phyloP scores from a whole-genome alignment of 2,329 filamentous ascomycete species.

The Ceratocystis diversiconidia region DNA sequence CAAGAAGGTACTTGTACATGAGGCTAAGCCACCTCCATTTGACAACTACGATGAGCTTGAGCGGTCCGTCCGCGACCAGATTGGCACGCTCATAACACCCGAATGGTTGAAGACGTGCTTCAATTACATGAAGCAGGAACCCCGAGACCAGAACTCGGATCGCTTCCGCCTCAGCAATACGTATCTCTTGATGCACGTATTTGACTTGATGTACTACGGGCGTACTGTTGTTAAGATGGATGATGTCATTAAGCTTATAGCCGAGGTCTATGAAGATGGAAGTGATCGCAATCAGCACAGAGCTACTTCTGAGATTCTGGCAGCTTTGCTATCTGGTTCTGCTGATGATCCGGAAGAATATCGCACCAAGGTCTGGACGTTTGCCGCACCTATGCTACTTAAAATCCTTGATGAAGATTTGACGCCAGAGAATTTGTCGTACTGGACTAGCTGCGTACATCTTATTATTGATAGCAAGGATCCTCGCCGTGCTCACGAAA shows the following conservation, averaged over 20 bases:
- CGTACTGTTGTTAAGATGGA: slow-evolving; percentile 66
- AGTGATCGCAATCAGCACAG: slow-evolving; percentile 96
- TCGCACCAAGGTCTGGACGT: slow-evolving; percentile 69
- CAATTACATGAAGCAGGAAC: slow-evolving; percentile 89
- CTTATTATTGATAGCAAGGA: slow-evolving; percentile 80
- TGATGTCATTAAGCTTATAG: slow-evolving; percentile 70
- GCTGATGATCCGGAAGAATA: slow-evolving; percentile 62
- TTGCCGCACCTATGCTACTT: slow-evolving; percentile 76
- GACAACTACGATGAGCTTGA: slow-evolving; percentile 69
- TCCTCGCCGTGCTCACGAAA: slow-evolving; percentile 71
- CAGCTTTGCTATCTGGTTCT: slow-evolving; percentile 67
- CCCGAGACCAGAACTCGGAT: slow-evolving; percentile 65
- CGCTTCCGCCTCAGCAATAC: slow-evolving; percentile 82
- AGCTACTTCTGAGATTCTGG: slow-evolving; percentile 85
- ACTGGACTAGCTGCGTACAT: slow-evolving; percentile 91
- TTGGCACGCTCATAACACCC: slow-evolving; percentile 64
- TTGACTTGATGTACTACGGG: slow-evolving; percentile 75
- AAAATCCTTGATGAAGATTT: slow-evolving; percentile 79
- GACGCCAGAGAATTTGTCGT: slow-evolving; percentile 84
- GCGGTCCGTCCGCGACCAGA: slow-evolving; percentile 55
- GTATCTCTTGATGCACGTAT: slow-evolving; percentile 74
- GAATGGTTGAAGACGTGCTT: slow-evolving; percentile 84
- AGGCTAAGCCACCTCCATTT: slow-evolving; percentile 54
- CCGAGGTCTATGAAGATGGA: slow-evolving; percentile 73
- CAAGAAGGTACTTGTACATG: slow-evolving; percentile 68